These are phyloP conservation scores for Calycina herbarum DNA, from an alignment of 2,329 filamentous ascomycete genomes.

Conservation along the genomic window DNA sequence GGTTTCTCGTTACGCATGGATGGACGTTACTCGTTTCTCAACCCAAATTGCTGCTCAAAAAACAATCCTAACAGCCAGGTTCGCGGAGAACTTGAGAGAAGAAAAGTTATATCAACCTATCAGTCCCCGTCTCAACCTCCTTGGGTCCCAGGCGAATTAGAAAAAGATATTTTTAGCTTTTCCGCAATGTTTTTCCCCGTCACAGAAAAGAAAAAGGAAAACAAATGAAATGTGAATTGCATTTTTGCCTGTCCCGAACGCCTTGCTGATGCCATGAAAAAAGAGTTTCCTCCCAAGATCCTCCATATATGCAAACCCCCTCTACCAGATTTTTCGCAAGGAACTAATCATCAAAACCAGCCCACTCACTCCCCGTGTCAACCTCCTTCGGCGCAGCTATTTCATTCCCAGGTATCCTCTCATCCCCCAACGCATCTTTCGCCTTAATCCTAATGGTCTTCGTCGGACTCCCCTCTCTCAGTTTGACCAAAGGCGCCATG, in stretches of 20 bases:
- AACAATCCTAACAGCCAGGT: too few relatives aligned
- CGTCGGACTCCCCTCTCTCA: constrained; percentile 55
- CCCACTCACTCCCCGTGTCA: constrained; percentile 41
- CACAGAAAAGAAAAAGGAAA: too few relatives aligned
- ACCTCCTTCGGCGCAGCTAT: constrained; percentile 41
- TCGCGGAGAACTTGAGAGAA: too few relatives aligned
- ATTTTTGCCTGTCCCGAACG: constrained; percentile 13
- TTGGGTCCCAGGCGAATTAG: too few relatives aligned
- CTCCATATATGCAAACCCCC: not conserved
- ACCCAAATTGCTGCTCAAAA: too few relatives aligned
- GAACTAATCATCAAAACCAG: constrained; percentile 35
- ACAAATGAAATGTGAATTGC: not conserved
- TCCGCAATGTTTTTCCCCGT: too few relatives aligned
- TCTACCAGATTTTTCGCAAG: not conserved
- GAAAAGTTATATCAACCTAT: too few relatives aligned
- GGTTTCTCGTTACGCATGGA: too few relatives aligned
- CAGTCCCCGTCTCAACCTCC: too few relatives aligned
- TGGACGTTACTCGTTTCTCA: too few relatives aligned
- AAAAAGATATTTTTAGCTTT: too few relatives aligned
- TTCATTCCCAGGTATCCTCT: constrained; percentile 65
- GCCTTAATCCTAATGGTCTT: constrained; percentile 73
- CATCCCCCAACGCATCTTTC: constrained; percentile 70
- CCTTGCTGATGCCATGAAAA: constrained; percentile 12
- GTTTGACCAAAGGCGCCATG: constrained; percentile 45
- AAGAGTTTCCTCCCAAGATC: not conserved